These are phyloP conservation scores for Erysimum pusillum DNA, from an alignment of 441 rosid species.

Conservation along the genomic window DNA sequence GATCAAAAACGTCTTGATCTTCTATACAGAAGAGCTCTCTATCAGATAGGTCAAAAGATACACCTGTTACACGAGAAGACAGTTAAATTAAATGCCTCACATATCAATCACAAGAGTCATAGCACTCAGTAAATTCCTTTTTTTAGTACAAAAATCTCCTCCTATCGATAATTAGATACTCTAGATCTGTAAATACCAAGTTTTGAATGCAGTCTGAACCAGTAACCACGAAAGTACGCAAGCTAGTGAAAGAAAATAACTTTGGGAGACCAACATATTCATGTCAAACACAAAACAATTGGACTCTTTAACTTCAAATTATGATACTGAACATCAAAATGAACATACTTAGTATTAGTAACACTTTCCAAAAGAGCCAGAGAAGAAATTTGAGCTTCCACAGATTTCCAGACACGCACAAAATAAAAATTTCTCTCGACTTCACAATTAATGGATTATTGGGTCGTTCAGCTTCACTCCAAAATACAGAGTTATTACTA, in stretches of 20 bases:
- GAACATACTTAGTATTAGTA: background rate
- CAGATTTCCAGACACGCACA: background rate
- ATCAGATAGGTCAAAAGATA: constrained; percentile 89
- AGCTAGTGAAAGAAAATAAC: background rate
- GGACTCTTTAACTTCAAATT: background rate
- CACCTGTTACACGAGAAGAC: constrained; percentile 55
- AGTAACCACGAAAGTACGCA: background rate
- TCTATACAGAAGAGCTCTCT: constrained; percentile 91
- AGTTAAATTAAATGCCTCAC: constrained; percentile 25
- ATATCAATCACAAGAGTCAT: constrained; percentile 10
- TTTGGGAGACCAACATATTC: constrained; percentile 2
- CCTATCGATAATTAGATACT: background rate
- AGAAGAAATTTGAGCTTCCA: constrained; percentile 2
- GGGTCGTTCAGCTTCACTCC: background rate
- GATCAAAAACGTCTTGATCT: constrained; percentile 90
- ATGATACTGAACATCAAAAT: background rate
- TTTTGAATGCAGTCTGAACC: background rate
- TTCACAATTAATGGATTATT: background rate
- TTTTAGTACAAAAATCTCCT: background rate
- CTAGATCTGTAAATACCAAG: background rate
- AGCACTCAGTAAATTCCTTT: background rate
- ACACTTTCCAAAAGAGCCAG: background rate
- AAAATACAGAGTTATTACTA: background rate
- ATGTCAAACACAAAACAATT: background rate
- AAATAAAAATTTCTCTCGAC: background rate